phyloP scores from a whole-genome alignment of 2,329 filamentous ascomycete genomes.

The Purpureocillium takamizusanense region DNA sequence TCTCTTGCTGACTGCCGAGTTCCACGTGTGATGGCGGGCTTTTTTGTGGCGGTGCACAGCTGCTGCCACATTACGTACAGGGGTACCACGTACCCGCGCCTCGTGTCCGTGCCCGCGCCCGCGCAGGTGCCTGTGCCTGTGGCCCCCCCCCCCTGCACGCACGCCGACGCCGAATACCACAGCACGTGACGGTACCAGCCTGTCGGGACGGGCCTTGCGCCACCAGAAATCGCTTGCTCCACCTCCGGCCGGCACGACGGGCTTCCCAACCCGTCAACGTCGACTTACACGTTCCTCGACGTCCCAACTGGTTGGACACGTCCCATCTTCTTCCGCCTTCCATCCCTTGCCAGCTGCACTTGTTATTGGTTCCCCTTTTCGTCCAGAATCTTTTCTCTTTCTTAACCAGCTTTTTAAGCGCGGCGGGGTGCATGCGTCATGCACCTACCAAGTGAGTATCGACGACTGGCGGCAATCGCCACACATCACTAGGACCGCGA shows the following conservation, averaged over 20 bases:
- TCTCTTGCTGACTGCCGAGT: not conserved
- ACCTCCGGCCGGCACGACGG: not conserved
- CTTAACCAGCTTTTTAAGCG: no score
- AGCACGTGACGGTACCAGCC: not conserved
- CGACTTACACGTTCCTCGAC: not conserved
- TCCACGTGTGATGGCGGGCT: not conserved
- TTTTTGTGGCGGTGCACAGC: not conserved
- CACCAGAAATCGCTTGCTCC: not conserved
- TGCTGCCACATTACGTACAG: no score
- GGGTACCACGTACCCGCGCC: no score
- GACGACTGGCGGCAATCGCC: not conserved
- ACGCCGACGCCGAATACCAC: no score
- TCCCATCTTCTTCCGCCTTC: not conserved
- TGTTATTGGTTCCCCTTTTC: not conserved
- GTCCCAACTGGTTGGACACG: not conserved
- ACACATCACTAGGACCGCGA: not conserved
- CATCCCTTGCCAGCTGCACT: not conserved
- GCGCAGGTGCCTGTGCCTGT: no score
- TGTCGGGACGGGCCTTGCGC: slow-evolving; percentile 3
- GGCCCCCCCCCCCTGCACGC: no score
- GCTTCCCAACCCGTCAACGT: not conserved
- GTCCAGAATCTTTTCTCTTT: no score
- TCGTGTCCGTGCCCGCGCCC: no score
- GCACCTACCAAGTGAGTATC: no score
- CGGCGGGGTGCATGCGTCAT: not conserved